Conservation (phyloP, 2,329 filamentous ascomycete species). For the Sclerotinia trifoliorum region DNA sequence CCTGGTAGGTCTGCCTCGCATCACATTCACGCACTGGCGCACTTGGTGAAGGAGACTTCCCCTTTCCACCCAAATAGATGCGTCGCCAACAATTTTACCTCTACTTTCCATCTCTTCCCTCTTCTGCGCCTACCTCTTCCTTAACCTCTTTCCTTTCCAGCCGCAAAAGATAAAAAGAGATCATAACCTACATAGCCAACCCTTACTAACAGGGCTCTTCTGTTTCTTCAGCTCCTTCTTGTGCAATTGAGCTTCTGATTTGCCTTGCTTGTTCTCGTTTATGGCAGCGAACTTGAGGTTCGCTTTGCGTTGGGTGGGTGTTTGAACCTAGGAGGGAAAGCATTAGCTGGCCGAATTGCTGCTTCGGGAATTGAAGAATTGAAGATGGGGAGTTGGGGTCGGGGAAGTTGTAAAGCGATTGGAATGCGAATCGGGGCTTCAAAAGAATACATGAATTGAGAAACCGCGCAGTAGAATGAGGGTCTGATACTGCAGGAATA, state of each 20-base stretch:
- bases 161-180: background rate
- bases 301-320: conserved; percentile 75
- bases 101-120: background rate
- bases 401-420: background rate
- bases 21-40: no score
- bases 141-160: background rate
- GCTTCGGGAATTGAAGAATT: background rate
- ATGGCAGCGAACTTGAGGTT: conserved; percentile 76
- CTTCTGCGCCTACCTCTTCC: background rate
- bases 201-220: conserved; percentile 58
- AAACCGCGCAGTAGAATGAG: background rate
- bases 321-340: conserved; percentile 63
- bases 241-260: conserved; percentile 64
- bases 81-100: background rate
- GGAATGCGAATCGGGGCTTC: background rate
- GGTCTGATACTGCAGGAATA: no score
- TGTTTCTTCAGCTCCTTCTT: conserved; percentile 48
- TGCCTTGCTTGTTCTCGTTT: conserved; percentile 73
- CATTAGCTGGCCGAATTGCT: background rate
- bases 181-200: conserved; percentile 59
- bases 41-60: background rate
- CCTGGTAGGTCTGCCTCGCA: background rate
- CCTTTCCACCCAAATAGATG: background rate
- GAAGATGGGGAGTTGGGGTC: background rate
- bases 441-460: background rate